Conservation (phyloP, 768 basidiomycete genomes). For the Auriscalpium orientale region DNA sequence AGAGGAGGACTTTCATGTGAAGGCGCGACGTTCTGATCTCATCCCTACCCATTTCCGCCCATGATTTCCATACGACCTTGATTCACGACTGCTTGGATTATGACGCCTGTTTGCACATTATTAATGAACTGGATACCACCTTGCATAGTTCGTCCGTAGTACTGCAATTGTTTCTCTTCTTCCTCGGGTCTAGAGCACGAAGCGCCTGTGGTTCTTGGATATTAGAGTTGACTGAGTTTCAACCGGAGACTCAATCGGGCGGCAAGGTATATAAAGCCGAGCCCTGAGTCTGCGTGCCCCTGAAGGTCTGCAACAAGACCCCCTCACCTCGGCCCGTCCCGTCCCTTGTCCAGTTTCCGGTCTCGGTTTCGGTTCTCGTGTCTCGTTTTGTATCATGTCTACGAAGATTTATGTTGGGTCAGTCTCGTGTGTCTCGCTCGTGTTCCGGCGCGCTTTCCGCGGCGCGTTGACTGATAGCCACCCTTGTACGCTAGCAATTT, state of each 20-base stretch:
- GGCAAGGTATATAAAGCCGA: constrained; percentile 34
- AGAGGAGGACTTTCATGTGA: constrained; percentile 43
- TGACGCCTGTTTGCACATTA: no score
- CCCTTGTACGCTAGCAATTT: constrained; percentile 68
- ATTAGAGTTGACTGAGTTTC: constrained; percentile 22
- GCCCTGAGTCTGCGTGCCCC: not conserved
- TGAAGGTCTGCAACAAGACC: constrained; percentile 7
- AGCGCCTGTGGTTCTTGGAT: not conserved
- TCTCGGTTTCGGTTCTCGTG: constrained; percentile 15
- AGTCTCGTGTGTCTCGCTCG: constrained; percentile 59
- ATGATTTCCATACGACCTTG: not conserved
- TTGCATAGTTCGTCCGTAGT: no score
- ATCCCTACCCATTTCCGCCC: no score
- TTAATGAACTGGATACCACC: no score
- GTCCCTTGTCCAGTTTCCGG: constrained; percentile 11
- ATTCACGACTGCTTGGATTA: no score
- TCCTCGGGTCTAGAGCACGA: no score
- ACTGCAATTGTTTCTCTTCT: no score
- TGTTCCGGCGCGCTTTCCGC: constrained; percentile 37
- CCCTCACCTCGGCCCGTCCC: constrained; percentile 11
- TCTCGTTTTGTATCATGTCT: constrained; percentile 41
- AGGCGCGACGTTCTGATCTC: not conserved
- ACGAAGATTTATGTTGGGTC: constrained; percentile 92
- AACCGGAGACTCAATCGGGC: constrained; percentile 44
- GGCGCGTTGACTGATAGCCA: constrained; percentile 41